Percentiles rank a stretch among this genome's conserved stretches.
These are phyloP conservation scores for Puccinia horiana DNA, from an alignment of 1,284 basidiomycete species.

Conservation along the genomic window DNA sequence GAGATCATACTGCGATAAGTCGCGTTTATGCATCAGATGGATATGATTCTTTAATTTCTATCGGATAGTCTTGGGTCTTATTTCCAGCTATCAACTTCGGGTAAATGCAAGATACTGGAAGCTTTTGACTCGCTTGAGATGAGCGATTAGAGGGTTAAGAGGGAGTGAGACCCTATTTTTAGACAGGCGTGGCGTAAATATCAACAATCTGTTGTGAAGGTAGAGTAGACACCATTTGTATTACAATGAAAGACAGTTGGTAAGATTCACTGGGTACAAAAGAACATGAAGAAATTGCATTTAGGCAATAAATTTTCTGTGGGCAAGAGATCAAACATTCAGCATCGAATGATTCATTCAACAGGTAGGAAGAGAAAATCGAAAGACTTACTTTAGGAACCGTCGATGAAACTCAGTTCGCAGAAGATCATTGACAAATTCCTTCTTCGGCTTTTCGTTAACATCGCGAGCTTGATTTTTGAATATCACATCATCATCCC, in stretches of 20 bases:
- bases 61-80: not conserved
- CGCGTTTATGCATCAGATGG: not conserved
- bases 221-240: not conserved
- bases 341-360: not conserved
- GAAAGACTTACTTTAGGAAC: slow-evolving; percentile 32
- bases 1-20: too few relatives aligned
- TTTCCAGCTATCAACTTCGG: not conserved
- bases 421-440: slow-evolving; percentile 88
- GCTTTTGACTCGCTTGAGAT: not conserved
- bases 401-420: slow-evolving; percentile 69
- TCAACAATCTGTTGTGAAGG: not conserved
- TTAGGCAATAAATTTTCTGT: slow-evolving; percentile 19
- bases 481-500: slow-evolving; percentile 96
- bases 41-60: not conserved
- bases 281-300: not conserved
- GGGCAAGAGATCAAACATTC: not conserved
- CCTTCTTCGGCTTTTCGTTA: slow-evolving; percentile 67
- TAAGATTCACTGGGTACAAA: not conserved
- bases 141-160: not conserved
- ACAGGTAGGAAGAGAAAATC: not conserved
- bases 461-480: slow-evolving; percentile 85
- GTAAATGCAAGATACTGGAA: not conserved
- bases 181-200: not conserved
- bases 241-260: not conserved
- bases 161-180: not conserved